A percentile compares a stretch with the other conserved stretches of the same genome.
Conservation (phyloP, 2,329 filamentous ascomycete genomes). For the Fusarium tjaetaba region DNA sequence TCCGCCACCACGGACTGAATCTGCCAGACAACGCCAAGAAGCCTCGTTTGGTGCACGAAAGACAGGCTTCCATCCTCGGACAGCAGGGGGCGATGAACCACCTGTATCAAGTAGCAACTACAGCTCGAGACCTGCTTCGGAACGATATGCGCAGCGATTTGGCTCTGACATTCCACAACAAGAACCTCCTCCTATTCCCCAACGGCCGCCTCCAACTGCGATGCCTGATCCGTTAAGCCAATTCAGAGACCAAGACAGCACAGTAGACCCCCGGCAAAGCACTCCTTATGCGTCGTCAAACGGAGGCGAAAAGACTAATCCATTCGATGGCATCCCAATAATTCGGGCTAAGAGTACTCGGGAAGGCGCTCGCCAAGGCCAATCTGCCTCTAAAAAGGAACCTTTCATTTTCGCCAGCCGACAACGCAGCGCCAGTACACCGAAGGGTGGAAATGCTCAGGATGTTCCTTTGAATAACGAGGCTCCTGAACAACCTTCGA, state of each 20-base stretch:
- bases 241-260: conserved; percentile 55
- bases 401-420: conserved; percentile 23
- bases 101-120: conserved; percentile 62
- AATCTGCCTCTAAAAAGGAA: conserved; percentile 35
- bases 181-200: conserved; percentile 21
- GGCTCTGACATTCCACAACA: conserved; percentile 20
- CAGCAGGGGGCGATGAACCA: conserved; percentile 63
- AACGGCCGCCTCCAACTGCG: conserved; percentile 31
- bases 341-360: conserved; percentile 59
- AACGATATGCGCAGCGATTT: conserved; percentile 32
- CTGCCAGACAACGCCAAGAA: conserved; percentile 63
- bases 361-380: conserved; percentile 46
- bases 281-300: conserved; percentile 65
- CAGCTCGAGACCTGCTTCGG: conserved; percentile 50
- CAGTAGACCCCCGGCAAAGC: conserved; percentile 62
- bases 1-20: conserved; percentile 60
- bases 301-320: conserved; percentile 68
- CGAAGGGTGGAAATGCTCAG: conserved; percentile 35
- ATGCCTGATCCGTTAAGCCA: conserved; percentile 60
- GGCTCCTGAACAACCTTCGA: conserved; percentile 4
- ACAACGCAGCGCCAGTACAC: conserved; percentile 48
- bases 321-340: conserved; percentile 60
- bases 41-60: conserved; percentile 64
- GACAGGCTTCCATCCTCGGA: conserved; percentile 60
- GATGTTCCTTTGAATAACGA: background rate